These are phyloP conservation scores for Cyberlindnera subsufficiens DNA, from an alignment of 805 yeast species.

Conservation along the genomic window DNA sequence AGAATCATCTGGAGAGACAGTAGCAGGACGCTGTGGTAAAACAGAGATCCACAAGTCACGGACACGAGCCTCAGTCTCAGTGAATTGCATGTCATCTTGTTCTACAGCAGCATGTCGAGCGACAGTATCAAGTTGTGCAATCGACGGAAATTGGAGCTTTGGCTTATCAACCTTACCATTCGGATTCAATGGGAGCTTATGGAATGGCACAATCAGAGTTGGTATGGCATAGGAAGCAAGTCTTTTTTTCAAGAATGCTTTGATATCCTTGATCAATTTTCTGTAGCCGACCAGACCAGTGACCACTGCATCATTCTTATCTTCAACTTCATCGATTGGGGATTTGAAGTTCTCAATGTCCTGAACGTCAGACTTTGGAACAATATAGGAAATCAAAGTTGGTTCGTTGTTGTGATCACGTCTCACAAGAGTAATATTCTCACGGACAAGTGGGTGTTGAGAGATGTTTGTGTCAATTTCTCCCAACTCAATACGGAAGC, in stretches of 20 bases:
- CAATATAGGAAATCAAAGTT: conserved; percentile 83
- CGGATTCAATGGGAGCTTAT: conserved; percentile 87
- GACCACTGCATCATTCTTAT: conserved; percentile 58
- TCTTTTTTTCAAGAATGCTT: conserved; percentile 77
- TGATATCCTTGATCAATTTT: conserved; percentile 73
- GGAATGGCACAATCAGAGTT: conserved; percentile 80
- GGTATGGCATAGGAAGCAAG: conserved; percentile 94
- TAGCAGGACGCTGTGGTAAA: conserved; percentile 79
- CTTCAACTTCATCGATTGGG: conserved; percentile 37
- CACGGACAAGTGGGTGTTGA: conserved; percentile 88
- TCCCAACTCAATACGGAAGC: conserved; percentile 96
- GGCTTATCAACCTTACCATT: conserved; percentile 99
- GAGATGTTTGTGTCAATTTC: conserved; percentile 97
- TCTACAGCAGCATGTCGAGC: conserved; percentile 42
- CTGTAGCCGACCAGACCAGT: conserved; percentile 73
- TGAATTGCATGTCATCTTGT: conserved; percentile 47
- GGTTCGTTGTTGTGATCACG: conserved; percentile 93
- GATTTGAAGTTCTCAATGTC: conserved; percentile 37
- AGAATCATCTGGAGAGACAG: conserved; percentile 72
- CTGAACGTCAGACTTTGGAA: conserved; percentile 60
- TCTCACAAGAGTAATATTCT: conserved; percentile 86
- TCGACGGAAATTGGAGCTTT: conserved; percentile 89
- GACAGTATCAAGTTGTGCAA: conserved; percentile 76
- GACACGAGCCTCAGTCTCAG: conserved; percentile 59
- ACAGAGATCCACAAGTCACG: conserved; percentile 82